Percentiles rank a stretch among this genome's conserved stretches.
phyloP scores from a whole-genome alignment of 345 rosid species.

The Zanthoxylum bungeanum region DNA sequence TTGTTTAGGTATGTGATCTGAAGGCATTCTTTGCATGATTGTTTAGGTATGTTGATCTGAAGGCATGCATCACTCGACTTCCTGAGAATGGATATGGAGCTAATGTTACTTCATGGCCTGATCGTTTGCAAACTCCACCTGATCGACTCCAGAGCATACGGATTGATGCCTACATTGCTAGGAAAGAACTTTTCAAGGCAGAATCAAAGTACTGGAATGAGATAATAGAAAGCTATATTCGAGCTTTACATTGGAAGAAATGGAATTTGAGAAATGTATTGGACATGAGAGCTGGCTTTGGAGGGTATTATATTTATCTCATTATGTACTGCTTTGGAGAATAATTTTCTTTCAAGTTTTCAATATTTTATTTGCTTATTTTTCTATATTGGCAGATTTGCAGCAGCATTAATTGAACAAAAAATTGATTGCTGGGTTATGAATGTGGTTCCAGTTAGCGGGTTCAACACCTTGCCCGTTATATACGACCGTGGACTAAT shows the following conservation, averaged over 20 bases:
- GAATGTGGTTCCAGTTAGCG: slow-evolving; percentile 86
- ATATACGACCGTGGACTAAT: slow-evolving; percentile 94
- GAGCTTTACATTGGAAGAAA: slow-evolving; percentile 79
- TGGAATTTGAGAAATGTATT: slow-evolving; percentile 83
- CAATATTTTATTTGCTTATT: slow-evolving; percentile 16
- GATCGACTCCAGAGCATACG: slow-evolving; percentile 86
- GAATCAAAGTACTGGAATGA: slow-evolving; percentile 92
- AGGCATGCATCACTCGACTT: slow-evolving; percentile 77
- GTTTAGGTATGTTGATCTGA: slow-evolving; percentile 76
- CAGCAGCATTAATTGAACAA: slow-evolving; percentile 74
- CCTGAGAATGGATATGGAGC: slow-evolving; percentile 89
- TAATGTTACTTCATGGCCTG: slow-evolving; percentile 74
- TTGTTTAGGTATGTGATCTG: too few species aligned
- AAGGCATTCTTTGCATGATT: slow-evolving; percentile 9
- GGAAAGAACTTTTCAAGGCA: slow-evolving; percentile 86
- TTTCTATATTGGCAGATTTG: slow-evolving; percentile 62
- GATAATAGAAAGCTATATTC: slow-evolving; percentile 67
- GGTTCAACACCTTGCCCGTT: slow-evolving; percentile 90
- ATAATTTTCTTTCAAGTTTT: neutral
- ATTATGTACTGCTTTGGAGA: neutral
- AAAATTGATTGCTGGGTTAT: slow-evolving; percentile 82
- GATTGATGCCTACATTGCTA: slow-evolving; percentile 80
- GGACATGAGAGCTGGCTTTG: slow-evolving; percentile 97
- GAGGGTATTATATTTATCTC: slow-evolving; percentile 58
- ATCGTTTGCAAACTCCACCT: slow-evolving; percentile 77